These are phyloP conservation scores for Ogataea thermomethanolica DNA, from an alignment of 805 yeast genomes.

Conservation along the genomic window DNA sequence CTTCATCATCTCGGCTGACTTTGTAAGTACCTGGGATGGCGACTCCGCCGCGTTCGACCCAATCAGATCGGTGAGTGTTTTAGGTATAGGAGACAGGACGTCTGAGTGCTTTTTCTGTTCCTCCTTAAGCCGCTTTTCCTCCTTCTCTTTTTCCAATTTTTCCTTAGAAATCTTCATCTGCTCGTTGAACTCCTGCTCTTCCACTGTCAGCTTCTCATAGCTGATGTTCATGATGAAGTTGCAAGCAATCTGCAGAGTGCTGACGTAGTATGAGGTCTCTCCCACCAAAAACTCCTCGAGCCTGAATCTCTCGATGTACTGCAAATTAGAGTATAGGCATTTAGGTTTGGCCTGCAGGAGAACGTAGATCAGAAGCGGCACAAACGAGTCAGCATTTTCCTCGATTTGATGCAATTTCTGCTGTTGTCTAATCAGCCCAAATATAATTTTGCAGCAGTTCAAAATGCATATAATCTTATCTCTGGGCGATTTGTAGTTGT, in stretches of 20 bases:
- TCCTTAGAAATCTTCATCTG: conserved; percentile 43
- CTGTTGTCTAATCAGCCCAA: conserved; percentile 72
- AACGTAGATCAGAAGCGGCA: conserved; percentile 83
- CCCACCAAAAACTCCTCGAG: conserved; percentile 73
- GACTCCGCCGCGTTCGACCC: conserved; percentile 25
- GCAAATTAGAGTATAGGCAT: conserved; percentile 70
- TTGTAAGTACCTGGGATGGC: conserved; percentile 35
- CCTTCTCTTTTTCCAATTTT: conserved; percentile 30
- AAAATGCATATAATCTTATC: conserved; percentile 90
- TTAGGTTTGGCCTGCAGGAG: conserved; percentile 65
- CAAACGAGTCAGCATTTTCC: conserved; percentile 90
- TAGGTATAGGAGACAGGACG: conserved; percentile 26
- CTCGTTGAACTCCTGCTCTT: conserved; percentile 55
- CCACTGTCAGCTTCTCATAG: conserved; percentile 55
- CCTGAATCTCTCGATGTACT: conserved; percentile 82
- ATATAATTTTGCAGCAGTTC: conserved; percentile 89
- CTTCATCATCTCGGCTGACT: conserved; percentile 36
- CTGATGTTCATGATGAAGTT: conserved; percentile 67
- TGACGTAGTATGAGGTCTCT: conserved; percentile 86
- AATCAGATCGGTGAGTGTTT: conserved; percentile 24
- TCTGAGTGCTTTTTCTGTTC: conserved; percentile 10
- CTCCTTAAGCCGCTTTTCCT: conserved; percentile 18
- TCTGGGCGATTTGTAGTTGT: conserved; percentile 85
- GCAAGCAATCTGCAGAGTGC: conserved; percentile 87
- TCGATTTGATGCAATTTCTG: conserved; percentile 42